phyloP scores from a whole-genome alignment of 768 basidiomycete genomes.

The Mycena sanguinolenta region DNA sequence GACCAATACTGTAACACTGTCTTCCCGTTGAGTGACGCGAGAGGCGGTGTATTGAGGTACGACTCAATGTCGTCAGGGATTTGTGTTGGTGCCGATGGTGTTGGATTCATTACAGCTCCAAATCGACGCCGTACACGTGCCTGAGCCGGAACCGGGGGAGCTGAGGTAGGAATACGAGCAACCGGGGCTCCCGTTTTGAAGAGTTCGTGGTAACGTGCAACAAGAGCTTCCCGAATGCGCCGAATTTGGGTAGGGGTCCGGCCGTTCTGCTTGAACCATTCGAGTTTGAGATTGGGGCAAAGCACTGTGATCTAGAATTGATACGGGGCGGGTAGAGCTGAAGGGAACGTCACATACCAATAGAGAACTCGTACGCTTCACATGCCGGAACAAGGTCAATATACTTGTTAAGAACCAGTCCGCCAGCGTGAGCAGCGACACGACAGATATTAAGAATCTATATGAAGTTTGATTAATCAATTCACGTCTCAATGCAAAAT shows the following conservation, averaged over 20 bases:
- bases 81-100: not conserved
- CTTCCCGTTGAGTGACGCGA: slow-evolving; percentile 1
- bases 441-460: slow-evolving; percentile 26
- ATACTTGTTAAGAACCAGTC: slow-evolving; percentile 10
- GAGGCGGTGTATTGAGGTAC: slow-evolving; percentile 14
- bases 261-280: slow-evolving; percentile 9
- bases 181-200: not conserved
- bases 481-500: no score
- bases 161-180: not conserved
- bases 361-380: slow-evolving; percentile 15
- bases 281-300: slow-evolving; percentile 8
- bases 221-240: slow-evolving; percentile 9
- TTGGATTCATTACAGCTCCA: not conserved
- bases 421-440: slow-evolving; percentile 19
- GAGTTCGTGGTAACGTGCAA: not conserved
- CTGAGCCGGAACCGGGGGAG: not conserved
- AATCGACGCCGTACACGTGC: not conserved
- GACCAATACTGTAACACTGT: slow-evolving; percentile 28
- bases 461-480: no score
- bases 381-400: slow-evolving; percentile 4
- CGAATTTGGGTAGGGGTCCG: slow-evolving; percentile 2
- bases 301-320: not conserved
- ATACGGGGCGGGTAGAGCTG: not conserved
- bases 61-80: slow-evolving; percentile 17
- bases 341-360: slow-evolving; percentile 17